Evolutionary conservation across 2,329 filamentous ascomycete species (phyloP).

Genomic region (Akanthomyces lecanii): DNA sequence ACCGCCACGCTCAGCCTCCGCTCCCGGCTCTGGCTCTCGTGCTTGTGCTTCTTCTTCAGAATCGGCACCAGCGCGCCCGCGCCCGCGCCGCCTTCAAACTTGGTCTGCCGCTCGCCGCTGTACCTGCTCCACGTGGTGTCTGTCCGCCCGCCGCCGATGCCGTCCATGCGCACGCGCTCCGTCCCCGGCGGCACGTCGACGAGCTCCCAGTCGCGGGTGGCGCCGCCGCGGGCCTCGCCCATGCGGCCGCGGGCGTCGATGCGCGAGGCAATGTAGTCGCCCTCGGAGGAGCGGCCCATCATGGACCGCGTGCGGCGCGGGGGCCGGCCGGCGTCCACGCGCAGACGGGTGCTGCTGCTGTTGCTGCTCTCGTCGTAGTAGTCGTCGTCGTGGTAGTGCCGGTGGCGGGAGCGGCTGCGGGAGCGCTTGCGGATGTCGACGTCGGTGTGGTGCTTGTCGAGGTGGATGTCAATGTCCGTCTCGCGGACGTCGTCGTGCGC

Average conservation of each 20-base stretch:
- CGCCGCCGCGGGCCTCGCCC: conserved; percentile 70
- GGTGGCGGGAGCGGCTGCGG: conserved; percentile 37
- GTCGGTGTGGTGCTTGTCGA: conserved; percentile 51
- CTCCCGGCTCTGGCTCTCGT: conserved; percentile 34
- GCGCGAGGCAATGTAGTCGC: conserved; percentile 54
- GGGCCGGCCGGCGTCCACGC: conserved; percentile 38
- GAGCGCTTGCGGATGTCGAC: conserved; percentile 48
- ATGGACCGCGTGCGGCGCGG: conserved; percentile 50
- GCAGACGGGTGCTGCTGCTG: conserved; percentile 37
- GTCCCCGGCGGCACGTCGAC: conserved; percentile 82
- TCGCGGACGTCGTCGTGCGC: conserved; percentile 44
- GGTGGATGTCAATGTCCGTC: conserved; percentile 59
- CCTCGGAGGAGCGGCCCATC: conserved; percentile 48
- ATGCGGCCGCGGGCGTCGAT: conserved; percentile 60
- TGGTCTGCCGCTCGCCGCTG: conserved; percentile 69
- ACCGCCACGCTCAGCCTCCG: conserved; percentile 43
- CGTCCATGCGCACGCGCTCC: conserved; percentile 77
- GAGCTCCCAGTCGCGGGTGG: conserved; percentile 73
- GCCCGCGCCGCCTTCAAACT: conserved; percentile 60
- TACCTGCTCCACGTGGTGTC: conserved; percentile 78
- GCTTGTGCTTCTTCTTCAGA: conserved; percentile 24
- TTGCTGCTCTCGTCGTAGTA: conserved; percentile 48
- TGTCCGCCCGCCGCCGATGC: conserved; percentile 66
- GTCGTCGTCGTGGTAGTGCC: conserved; percentile 38
- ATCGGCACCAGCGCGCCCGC: conserved; percentile 17